phyloP scores from a whole-genome alignment of 805 yeast species.

The Candida sakaeoensis region DNA sequence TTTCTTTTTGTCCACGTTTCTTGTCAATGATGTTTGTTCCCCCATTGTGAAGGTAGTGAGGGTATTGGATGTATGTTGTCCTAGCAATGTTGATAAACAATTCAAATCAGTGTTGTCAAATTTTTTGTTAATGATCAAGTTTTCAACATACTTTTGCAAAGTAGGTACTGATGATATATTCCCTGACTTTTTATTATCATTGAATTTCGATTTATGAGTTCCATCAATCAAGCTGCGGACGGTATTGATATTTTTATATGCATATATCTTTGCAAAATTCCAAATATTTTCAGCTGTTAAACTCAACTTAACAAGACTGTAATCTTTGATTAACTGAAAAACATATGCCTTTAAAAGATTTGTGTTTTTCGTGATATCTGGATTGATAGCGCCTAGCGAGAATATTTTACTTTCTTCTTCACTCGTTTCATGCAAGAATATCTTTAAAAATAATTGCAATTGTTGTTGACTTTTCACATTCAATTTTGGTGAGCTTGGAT shows the following conservation, averaged over 20 bases:
- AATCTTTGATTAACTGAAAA: conserved; percentile 46
- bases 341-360: conserved; percentile 45
- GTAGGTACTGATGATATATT: conserved; percentile 41
- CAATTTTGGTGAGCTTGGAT: conserved; percentile 34
- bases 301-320: conserved; percentile 51
- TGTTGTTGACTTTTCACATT: conserved; percentile 57
- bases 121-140: conserved; percentile 44
- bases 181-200: conserved; percentile 48
- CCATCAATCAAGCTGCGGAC: conserved; percentile 59
- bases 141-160: conserved; percentile 48
- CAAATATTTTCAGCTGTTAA: conserved; percentile 60
- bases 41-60: conserved; percentile 20
- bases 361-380: conserved; percentile 58
- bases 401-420: conserved; percentile 58
- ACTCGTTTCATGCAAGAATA: conserved; percentile 57
- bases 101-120: conserved; percentile 45
- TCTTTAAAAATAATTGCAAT: conserved; percentile 51
- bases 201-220: conserved; percentile 42
- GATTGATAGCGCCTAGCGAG: conserved; percentile 69
- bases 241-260: conserved; percentile 34
- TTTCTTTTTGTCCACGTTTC: conserved; percentile 16
- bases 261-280: conserved; percentile 59
- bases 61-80: conserved; percentile 31
- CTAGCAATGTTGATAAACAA: conserved; percentile 44
- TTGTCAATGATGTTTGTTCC: neutral